phyloP scores from a whole-genome alignment of 139 green algal genomes.

The Asterochloris erici region DNA sequence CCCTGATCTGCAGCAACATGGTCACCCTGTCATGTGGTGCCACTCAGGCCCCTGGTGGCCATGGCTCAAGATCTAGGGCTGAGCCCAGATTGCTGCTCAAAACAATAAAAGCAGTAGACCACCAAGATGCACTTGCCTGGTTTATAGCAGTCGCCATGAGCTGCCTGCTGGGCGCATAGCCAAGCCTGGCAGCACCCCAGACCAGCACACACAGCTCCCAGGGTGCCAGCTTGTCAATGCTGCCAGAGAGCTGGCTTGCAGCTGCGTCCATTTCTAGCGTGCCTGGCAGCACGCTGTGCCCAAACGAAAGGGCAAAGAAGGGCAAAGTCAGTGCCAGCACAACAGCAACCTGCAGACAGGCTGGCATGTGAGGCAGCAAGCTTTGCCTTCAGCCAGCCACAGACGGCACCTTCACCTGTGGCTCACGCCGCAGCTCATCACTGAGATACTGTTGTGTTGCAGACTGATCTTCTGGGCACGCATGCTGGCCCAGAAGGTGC shows the following conservation, averaged over 20 bases:
- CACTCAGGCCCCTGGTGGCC: neutral
- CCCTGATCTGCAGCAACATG: neutral
- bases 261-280: conserved; percentile 16
- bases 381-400: no score
- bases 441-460: no score
- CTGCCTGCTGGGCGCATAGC: conserved; percentile 8
- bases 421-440: no score
- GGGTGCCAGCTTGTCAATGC: neutral
- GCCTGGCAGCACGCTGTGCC: conserved; percentile 3
- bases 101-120: neutral
- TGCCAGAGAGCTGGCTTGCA: conserved; percentile 3
- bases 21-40: neutral
- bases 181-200: conserved; percentile 28
- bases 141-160: neutral
- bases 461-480: no score
- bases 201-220: conserved; percentile 33
- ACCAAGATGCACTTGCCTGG: neutral
- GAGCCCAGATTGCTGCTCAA: neutral
- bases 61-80: neutral
- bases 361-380: no score
- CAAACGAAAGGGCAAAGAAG: conserved; percentile 33
- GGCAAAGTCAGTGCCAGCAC: conserved; percentile 30
- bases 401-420: no score
- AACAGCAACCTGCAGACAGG: conserved; percentile 20
- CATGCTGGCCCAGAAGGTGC: no score